Evolutionary conservation across 2,329 filamentous ascomycete genomes (phyloP), one percentile per base, ranked within the genome.

Genomic region (Botrytis cinerea): DNA sequence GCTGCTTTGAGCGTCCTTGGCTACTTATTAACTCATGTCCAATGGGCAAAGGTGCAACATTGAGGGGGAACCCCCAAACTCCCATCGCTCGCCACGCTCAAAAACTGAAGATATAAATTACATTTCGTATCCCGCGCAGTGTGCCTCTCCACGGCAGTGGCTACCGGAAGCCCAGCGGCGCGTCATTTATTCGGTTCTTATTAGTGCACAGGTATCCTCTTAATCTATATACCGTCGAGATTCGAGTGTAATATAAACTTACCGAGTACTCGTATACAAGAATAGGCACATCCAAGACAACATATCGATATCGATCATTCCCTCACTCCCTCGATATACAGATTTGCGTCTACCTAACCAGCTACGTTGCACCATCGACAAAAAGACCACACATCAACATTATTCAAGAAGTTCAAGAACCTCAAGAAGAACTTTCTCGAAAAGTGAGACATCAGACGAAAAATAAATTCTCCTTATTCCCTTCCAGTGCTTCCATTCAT

Each of bases 361-460:
- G 25, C 25, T 63, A 43, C 38, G 38, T 63, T n/a, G 25, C 16
- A 43, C 60, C 60, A 63, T 63, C 60, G 38, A 22, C 40, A n/a
- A 62, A 6, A 16, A 40, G 35, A 62, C n/a, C 16, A 28, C 7
- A 28, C 51, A 28, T 54, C 28, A 18, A 28, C 51, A 28, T 54
- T 54, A 18, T 40, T n/a, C 22, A n/a, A 18, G 35, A n/a, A 40
- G 10, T 38, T 61, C 59, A 38, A 38, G 20, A 61, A 25, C 22
- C n/a, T 43, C 38, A 18, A 43, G 14, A 43, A 63, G 38, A 43
- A 45, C 38, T n/a, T 62, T 43, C 60, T 63, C 38, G 60, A 63
- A 63, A 45, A 63, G 38, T 63, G 38, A 63, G 40, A 63, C 60
- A 63, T 63, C 60, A 63, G 60, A 63, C 60, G 60, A 63, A 63